Base-by-base conservation (phyloP, 495 filamentous ascomycete species). In the Durotheca rogersii region DNA sequence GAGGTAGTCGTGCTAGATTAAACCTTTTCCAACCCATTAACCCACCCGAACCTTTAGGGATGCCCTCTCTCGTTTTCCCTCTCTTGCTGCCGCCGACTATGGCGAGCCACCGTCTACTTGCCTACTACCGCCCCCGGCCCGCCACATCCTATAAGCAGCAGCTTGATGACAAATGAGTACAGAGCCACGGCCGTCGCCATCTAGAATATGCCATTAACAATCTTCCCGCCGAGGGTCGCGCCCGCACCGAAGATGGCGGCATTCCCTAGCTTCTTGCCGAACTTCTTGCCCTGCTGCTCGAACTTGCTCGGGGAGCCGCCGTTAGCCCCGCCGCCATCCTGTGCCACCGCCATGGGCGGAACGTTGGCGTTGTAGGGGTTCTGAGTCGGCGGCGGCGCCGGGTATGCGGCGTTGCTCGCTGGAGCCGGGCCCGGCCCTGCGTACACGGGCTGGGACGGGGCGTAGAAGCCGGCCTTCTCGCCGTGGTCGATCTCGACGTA, bases 151-250 rank as follows among this genome's bases (percentile, higher is more conserved):
- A n/a, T n/a, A n/a, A n/a, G n/a, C n/a, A n/a, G n/a, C n/a, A n/a
- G n/a, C n/a, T n/a, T n/a, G n/a, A n/a, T n/a, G n/a, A n/a, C n/a
- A n/a, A n/a, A 27, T 27, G 23, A 27, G 9, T 27, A 27, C 4
- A 9, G 23, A 4, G 9, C 23, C 23, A 27, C 9, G 23, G 9
- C 7, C 6, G 21, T 27, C 19, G 15, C 15, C 6, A 35, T 34
- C 73, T 82, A 94, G 67, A 95, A 94, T 41, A 97, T 94, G 43
- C 84, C 81, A 65, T 95, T 94, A 45, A 97, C 93, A 62, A 97
- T 85, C 51, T 95, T 91, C 45, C 84, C 80, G 20, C 93, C 93
- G 51, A 96, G 82, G 3, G 93, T 94, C 49, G 91, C 91, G 61
- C 91, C 91, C 34, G 88, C 87, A 51, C 87, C 87, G 61, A 88